Conservation (phyloP, 1,139 yeast species). For the Kodamaea plutei region DNA sequence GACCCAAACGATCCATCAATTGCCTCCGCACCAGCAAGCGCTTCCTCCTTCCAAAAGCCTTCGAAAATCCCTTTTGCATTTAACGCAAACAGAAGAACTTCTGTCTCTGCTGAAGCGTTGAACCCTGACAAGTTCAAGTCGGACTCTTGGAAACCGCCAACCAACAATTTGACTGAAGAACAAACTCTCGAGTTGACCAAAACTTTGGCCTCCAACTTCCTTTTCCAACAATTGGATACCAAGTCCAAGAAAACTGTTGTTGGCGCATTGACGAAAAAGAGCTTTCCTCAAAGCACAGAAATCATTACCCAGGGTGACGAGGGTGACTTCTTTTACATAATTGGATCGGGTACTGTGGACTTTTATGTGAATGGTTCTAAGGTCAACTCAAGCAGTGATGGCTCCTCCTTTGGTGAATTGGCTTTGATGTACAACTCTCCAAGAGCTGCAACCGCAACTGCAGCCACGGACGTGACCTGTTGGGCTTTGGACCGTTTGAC, state of each 20-base stretch:
- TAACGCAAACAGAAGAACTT: constrained; percentile 80
- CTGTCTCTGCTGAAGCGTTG: constrained; percentile 79
- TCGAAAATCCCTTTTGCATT: constrained; percentile 50
- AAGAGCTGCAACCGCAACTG: constrained; percentile 91
- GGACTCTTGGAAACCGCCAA: constrained; percentile 73
- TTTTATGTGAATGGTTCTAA: constrained; percentile 69
- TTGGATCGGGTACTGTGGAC: constrained; percentile 82
- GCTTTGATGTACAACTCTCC: constrained; percentile 98
- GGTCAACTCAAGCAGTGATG: constrained; percentile 74
- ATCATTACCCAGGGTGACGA: constrained; percentile 93
- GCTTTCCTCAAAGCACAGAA: constrained; percentile 53
- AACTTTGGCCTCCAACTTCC: constrained; percentile 73
- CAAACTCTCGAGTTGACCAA: constrained; percentile 68
- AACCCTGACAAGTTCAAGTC: constrained; percentile 53
- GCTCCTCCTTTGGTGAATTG: constrained; percentile 92
- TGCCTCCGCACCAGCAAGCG: constrained; percentile 11
- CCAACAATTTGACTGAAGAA: constrained; percentile 56
- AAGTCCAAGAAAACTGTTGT: constrained; percentile 75
- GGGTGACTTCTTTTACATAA: constrained; percentile 89
- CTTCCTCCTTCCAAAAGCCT: constrained; percentile 13
- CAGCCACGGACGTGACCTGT: constrained; percentile 58
- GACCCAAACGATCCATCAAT: constrained; percentile 28
- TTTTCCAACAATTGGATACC: constrained; percentile 73
- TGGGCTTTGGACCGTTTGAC: constrained; percentile 96
- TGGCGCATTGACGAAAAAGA: constrained; percentile 73